Percentiles rank a stretch among this genome's conserved stretches.
Conservation (phyloP, 2,329 filamentous ascomycete species). For the Fusarium devonianum region DNA sequence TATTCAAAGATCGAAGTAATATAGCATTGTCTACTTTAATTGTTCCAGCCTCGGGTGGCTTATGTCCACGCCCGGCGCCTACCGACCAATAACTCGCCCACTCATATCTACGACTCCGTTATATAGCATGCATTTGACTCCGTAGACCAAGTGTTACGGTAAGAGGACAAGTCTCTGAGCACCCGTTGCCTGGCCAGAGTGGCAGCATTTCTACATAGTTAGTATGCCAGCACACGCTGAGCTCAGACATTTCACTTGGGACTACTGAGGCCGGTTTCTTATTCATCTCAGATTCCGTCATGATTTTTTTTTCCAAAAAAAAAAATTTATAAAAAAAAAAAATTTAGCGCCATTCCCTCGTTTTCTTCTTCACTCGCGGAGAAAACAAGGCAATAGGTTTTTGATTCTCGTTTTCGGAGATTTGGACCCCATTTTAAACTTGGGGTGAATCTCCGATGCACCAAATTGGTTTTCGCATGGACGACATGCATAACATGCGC, state of each 20-base stretch:
- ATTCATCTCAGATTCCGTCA: constrained; percentile 19
- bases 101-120: not conserved
- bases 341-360: too few species aligned
- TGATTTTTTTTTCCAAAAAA: constrained; percentile 14
- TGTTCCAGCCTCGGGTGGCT: not conserved
- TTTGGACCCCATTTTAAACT: constrained; percentile 35
- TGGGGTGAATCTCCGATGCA: constrained; percentile 33
- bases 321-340: too few species aligned
- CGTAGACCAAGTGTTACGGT: constrained; percentile 1
- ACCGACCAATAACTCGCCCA: too few species aligned
- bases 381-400: not conserved
- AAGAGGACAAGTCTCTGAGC: not conserved
- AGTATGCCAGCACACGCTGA: too few species aligned
- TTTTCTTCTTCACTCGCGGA: not conserved
- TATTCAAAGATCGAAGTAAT: not conserved
- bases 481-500: constrained; percentile 21
- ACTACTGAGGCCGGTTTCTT: constrained; percentile 1
- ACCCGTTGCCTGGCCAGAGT: constrained; percentile 19
- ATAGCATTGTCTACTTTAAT: constrained; percentile 1
- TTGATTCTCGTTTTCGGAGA: constrained; percentile 35
- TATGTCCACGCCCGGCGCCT: not conserved
- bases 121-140: not conserved
- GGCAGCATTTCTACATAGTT: constrained; percentile 11
- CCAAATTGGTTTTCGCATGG: constrained; percentile 29
- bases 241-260: constrained; percentile 16